Percentiles rank a stretch among this genome's conserved stretches.
These are phyloP conservation scores for Zygoascus tannicola DNA, from an alignment of 805 yeast species.

Conservation along the genomic window DNA sequence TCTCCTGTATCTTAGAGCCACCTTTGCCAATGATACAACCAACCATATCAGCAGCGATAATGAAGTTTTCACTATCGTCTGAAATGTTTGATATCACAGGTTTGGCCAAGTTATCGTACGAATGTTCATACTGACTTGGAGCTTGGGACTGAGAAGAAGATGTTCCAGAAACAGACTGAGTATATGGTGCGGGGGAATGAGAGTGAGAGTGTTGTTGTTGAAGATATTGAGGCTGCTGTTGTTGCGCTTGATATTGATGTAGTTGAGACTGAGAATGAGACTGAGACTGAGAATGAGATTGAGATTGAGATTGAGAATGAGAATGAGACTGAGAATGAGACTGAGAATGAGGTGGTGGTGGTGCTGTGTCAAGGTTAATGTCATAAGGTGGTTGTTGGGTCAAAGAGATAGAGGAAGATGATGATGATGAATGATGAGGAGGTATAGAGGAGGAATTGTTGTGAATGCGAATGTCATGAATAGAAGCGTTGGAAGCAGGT, in stretches of 20 bases:
- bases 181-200: neutral
- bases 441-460: neutral
- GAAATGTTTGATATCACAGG: neutral
- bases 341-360: too few relatives aligned
- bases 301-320: neutral
- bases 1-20: conserved; percentile 79
- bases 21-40: conserved; percentile 85
- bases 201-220: neutral
- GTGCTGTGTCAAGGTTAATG: too few relatives aligned
- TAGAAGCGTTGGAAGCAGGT: neutral
- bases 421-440: neutral
- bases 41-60: conserved; percentile 60
- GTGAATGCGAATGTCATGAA: neutral
- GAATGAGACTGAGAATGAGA: neutral
- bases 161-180: neutral
- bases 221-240: neutral
- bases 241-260: neutral
- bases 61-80: neutral
- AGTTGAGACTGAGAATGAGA: neutral
- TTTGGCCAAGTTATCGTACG: neutral
- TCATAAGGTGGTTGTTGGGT: too few relatives aligned
- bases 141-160: neutral
- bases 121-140: conserved; percentile 3
- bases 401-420: neutral
- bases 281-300: neutral